Base-by-base conservation (phyloP, 495 filamentous ascomycete genomes). In the Polyplosphaeria fusca region DNA sequence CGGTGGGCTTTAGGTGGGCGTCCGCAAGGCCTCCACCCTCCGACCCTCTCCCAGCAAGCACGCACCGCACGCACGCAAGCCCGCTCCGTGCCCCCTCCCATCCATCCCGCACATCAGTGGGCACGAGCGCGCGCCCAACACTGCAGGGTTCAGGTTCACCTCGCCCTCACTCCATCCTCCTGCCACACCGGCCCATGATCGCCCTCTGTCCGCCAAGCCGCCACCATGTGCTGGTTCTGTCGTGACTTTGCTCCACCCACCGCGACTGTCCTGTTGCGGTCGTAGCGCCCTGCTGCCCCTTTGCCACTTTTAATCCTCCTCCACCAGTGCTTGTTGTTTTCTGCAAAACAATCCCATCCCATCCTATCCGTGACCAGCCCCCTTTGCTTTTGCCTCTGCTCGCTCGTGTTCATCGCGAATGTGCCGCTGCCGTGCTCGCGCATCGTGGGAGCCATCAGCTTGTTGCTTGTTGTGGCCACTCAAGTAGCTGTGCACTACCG, bases 101-200 rank as follows among this genome's bases (percentile, higher is more conserved):
- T 54, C 62, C 62, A 57, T 56, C 52, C 52, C 57, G 62, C 57
- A 60, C 61, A 65, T 65, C 62, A 60, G 62, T 65, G 57, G 62
- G 57, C 56, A 51, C 57, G 40, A 60, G 57, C 54, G 48, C 26
- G 16, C 49, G 27, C 57, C 57, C 62, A 65, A 50, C 52, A 28
- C 19, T 12, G 26, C 62, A 65, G 57, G 62, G 62, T 55, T 60
- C 57, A 14, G n/a, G n/a, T n/a, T n/a, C n/a, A n/a, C n/a, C n/a
- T n/a, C n/a, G n/a, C n/a, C n/a, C n/a, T n/a, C n/a, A n/a, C n/a
- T 35, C 45, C 23, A 53, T 56, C 39, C 57, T 60, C 62, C 62
- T 65, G 51, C 62, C 52, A 49, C 50, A 43, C 62, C 48, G 46
- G 62, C 35, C 23, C 62, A 65, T 61, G 62, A 65, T 65, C 62